These are phyloP conservation scores for Cyberlindnera misumaiensis DNA, from an alignment of 805 yeast genomes.

Conservation along the genomic window DNA sequence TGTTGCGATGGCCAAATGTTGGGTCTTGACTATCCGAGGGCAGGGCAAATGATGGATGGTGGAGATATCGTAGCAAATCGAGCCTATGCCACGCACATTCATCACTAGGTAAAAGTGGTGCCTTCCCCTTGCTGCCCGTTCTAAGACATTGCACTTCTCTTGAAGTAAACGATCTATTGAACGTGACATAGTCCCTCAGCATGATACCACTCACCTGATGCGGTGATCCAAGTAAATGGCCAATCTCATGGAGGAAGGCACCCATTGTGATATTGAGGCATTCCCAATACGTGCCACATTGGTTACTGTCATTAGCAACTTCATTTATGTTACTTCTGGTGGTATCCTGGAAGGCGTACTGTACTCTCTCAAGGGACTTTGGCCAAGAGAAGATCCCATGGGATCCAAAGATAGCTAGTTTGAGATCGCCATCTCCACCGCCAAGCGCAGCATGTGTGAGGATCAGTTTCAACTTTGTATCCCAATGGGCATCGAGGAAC, in stretches of 20 bases:
- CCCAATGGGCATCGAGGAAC: slow-evolving; percentile 83
- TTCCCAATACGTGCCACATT: slow-evolving; percentile 89
- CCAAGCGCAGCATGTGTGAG: slow-evolving; percentile 92
- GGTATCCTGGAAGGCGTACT: slow-evolving; percentile 64
- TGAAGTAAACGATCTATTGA: slow-evolving; percentile 77
- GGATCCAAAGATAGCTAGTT: slow-evolving; percentile 87
- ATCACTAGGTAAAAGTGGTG: slow-evolving; percentile 47
- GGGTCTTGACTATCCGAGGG: slow-evolving; percentile 57
- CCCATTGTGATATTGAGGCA: slow-evolving; percentile 81
- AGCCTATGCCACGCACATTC: slow-evolving; percentile 86
- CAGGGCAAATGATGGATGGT: slow-evolving; percentile 72
- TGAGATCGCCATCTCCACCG: slow-evolving; percentile 67
- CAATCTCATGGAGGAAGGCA: slow-evolving; percentile 93
- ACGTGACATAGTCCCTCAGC: slow-evolving; percentile 76
- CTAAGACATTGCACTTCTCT: slow-evolving; percentile 54
- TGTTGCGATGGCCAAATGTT: slow-evolving; percentile 22
- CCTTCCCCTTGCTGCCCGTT: slow-evolving; percentile 40
- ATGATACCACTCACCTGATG: slow-evolving; percentile 88
- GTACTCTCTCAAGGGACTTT: slow-evolving; percentile 62
- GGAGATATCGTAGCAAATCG: slow-evolving; percentile 69
- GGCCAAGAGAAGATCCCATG: slow-evolving; percentile 95
- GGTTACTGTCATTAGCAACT: slow-evolving; percentile 86
- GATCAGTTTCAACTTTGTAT: slow-evolving; percentile 47
- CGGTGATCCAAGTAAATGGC: slow-evolving; percentile 86
- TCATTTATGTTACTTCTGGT: slow-evolving; percentile 53